These are phyloP conservation scores for Colletotrichum sp. DNA, from an alignment of 2,329 filamentous ascomycete species.

Conservation along the genomic window DNA sequence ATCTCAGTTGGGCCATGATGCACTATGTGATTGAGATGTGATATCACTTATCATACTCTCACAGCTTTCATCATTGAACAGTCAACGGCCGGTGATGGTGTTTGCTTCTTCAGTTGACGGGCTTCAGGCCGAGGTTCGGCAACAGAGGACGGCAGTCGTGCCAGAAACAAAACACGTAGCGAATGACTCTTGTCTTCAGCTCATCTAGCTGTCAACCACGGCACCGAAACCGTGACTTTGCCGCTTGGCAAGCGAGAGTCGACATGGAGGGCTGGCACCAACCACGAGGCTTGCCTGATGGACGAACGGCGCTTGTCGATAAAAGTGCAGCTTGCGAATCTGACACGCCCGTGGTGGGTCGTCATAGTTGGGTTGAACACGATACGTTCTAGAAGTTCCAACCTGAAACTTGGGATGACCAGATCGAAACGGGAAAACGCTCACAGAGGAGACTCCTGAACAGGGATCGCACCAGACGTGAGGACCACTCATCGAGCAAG, in stretches of 20 bases:
- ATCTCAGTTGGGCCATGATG: not conserved
- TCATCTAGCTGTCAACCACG: not conserved
- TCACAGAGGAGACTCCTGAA: not conserved
- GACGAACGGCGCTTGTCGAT: constrained; percentile 8
- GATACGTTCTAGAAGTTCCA: constrained; percentile 17
- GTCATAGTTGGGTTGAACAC: constrained; percentile 15
- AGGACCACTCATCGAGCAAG: not conserved
- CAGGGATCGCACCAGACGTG: not conserved
- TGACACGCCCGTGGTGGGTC: constrained; percentile 9
- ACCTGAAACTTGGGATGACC: constrained; percentile 18
- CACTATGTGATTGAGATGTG: not conserved
- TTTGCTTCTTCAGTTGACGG: not conserved
- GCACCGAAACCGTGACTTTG: not conserved
- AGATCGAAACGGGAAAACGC: not conserved
- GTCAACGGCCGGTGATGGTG: not conserved
- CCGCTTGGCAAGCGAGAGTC: not conserved
- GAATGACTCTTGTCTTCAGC: not conserved
- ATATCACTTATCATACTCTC: not conserved
- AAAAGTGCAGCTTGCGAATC: constrained; percentile 16
- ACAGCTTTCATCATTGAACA: not conserved
- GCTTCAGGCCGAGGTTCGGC: not conserved
- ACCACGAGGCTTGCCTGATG: not conserved
- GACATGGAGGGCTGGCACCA: not conserved
- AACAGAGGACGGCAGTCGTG: not conserved
- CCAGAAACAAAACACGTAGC: not conserved